phyloP scores from a whole-genome alignment of 352 stramenopile genomes.

The Pythium volutum region DNA sequence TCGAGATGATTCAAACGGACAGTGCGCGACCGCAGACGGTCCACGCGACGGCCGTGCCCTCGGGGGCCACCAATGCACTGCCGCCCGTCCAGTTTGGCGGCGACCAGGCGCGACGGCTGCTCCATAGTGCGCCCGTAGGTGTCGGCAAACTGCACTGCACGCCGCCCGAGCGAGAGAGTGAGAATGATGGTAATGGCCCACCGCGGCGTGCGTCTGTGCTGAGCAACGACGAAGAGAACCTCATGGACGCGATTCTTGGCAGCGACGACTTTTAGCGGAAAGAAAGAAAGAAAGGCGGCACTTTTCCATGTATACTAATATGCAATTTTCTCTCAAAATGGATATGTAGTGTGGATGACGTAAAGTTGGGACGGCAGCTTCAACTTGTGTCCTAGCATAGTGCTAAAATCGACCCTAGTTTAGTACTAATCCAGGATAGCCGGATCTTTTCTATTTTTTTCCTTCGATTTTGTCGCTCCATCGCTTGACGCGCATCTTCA shows the following conservation, averaged over 20 bases:
- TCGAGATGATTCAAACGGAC: conserved; percentile 35
- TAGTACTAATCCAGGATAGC: not conserved
- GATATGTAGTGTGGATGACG: not conserved
- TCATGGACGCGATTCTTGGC: conserved; percentile 80
- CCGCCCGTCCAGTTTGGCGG: conserved; percentile 43
- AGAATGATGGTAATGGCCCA: conserved; percentile 4
- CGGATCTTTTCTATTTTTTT: conserved; percentile 17
- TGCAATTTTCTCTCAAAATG: not conserved
- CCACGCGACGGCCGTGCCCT: conserved; percentile 29
- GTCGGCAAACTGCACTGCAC: conserved; percentile 63
- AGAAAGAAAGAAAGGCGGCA: not conserved
- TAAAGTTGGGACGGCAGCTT: conserved; percentile 3
- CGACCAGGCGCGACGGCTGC: conserved; percentile 47
- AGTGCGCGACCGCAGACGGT: conserved; percentile 57
- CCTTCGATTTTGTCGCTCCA: too few species aligned
- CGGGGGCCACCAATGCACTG: conserved; percentile 16
- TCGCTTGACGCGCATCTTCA: not conserved
- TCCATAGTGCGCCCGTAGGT: conserved; percentile 70
- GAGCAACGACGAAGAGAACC: conserved; percentile 78
- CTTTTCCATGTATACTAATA: conserved; percentile 7
- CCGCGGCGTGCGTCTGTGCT: conserved; percentile 37
- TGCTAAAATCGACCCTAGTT: not conserved
- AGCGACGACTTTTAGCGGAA: conserved; percentile 31
- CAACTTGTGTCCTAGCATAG: conserved; percentile 10
- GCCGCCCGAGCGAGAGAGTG: conserved; percentile 29